Evolutionary conservation across 306 rosid genomes (phyloP).

Genomic region (Vicia villosa): DNA sequence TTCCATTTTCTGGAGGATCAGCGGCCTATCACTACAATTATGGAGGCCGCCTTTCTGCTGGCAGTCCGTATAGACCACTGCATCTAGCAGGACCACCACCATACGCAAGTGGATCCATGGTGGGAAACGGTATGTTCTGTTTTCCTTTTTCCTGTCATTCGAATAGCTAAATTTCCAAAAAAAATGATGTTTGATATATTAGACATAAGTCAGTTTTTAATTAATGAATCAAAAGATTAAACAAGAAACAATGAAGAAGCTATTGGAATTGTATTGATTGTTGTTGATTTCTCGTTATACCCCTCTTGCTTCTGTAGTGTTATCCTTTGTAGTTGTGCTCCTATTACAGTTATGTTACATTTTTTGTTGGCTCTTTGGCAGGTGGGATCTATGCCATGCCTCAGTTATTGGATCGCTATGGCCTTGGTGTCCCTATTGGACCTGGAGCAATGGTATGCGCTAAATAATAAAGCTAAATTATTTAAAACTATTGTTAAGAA

Average conservation of each 20-base stretch:
- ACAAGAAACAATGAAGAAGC: neutral
- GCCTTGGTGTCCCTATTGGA: slow-evolving; percentile 85
- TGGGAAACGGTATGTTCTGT: slow-evolving; percentile 24
- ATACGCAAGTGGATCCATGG: slow-evolving; percentile 84
- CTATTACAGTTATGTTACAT: slow-evolving; percentile 18
- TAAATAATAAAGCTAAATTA: neutral
- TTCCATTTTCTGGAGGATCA: slow-evolving; percentile 91
- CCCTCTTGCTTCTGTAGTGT: slow-evolving; percentile 13
- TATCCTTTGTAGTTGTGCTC: neutral
- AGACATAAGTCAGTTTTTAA: neutral
- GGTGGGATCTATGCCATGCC: slow-evolving; percentile 94
- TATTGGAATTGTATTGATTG: slow-evolving; percentile 16
- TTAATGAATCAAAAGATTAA: slow-evolving; percentile 13
- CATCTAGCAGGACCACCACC: slow-evolving; percentile 87
- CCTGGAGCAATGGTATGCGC: slow-evolving; percentile 83
- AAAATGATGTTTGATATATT: neutral
- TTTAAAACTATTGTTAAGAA: neutral
- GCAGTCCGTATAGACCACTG: slow-evolving; percentile 89
- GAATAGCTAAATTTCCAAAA: neutral
- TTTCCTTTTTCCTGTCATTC: slow-evolving; percentile 16
- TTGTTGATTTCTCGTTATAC: slow-evolving; percentile 12
- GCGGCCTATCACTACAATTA: slow-evolving; percentile 96
- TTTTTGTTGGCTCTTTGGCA: slow-evolving; percentile 37
- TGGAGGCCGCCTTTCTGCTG: slow-evolving; percentile 73
- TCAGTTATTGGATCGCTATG: slow-evolving; percentile 85